These are phyloP conservation scores for Conoideocrella luteorostrata DNA, from an alignment of 2,329 filamentous ascomycete species.

Conservation along the genomic window DNA sequence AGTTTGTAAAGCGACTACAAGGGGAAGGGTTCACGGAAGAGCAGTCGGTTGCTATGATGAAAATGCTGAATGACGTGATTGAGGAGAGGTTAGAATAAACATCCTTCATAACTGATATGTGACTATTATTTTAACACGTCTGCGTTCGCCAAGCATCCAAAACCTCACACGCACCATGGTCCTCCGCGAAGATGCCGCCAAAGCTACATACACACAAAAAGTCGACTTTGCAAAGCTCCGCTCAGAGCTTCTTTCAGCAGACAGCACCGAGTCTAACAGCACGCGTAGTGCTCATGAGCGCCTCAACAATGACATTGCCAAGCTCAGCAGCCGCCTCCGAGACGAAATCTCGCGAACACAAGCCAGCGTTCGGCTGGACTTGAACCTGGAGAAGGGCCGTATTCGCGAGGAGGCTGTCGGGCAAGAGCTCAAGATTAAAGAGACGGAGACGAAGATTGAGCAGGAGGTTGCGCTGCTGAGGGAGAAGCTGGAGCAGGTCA, in stretches of 20 bases:
- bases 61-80: slow-evolving; percentile 90
- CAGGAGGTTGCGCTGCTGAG: slow-evolving; percentile 87
- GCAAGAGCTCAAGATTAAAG: slow-evolving; percentile 96
- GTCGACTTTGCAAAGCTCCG: slow-evolving; percentile 97
- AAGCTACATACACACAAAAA: slow-evolving; percentile 77
- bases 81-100: slow-evolving; percentile 64
- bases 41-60: slow-evolving; percentile 98
- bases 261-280: slow-evolving; percentile 83
- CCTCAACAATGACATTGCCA: slow-evolving; percentile 88
- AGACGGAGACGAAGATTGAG: slow-evolving; percentile 97
- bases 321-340: slow-evolving; percentile 79
- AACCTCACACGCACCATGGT: slow-evolving; percentile 98
- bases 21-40: slow-evolving; percentile 92
- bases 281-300: slow-evolving; percentile 88
- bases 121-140: too few relatives aligned
- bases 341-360: slow-evolving; percentile 95
- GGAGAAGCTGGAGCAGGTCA: slow-evolving; percentile 92
- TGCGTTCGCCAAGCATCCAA: too few relatives aligned
- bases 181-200: slow-evolving; percentile 83
- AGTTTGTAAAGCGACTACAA: slow-evolving; percentile 87
- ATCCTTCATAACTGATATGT: neutral
- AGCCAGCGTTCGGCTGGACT: slow-evolving; percentile 81
- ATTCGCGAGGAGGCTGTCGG: slow-evolving; percentile 94
- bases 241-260: slow-evolving; percentile 84
- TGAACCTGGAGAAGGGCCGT: slow-evolving; percentile 93